Base-by-base conservation (phyloP, 345 rosid genomes). In the Theobroma cacao region DNA sequence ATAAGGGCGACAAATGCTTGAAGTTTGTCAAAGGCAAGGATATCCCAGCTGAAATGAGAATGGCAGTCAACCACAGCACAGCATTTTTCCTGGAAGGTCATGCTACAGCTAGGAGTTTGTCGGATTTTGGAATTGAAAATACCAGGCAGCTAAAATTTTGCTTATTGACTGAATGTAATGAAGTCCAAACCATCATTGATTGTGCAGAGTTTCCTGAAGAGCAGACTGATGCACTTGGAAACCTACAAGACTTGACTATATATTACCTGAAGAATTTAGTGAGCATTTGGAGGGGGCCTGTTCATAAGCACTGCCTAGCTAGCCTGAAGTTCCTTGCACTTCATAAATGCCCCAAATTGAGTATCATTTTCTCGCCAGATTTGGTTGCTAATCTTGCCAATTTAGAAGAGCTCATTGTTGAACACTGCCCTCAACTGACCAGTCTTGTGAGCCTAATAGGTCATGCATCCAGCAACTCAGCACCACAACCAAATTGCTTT, bases 51-150 rank as follows among this genome's bases (percentile, higher is more conserved):
- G 77, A 68, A 7, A 61, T 80, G 7, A 26, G 56, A 65, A 45
- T 28, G 55, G 20, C 60, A 47, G 52, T 80, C 1, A 22, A 6
- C 4, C 18, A 30, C 5, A 55, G 81, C 38, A 33, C 48, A 47
- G 71, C 77, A 1, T 77, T 83, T 34, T 78, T 47, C 75, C 36
- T 83, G 55, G 83, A 83, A 11, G 64, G 81, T 7, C 79, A 80
- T 18, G 15, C 47, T 1, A 68, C 71, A 74, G 61, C 55, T 0
- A 61, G 24, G 18, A 77, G 18, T 47, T 63, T 83, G 1, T 77
- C 75, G 0, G 77, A 74, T 18, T 75, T 83, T 52, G 81, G 79
- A 10, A 24, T 38, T 1, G 31, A 24, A 0, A 73, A 17, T 62
- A 67, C 77, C 81, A 52, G 20, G 17, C 40, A 68, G 24, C 72